These are phyloP conservation scores for Trichoderma asperellum DNA, from an alignment of 2,329 filamentous ascomycete genomes.

Conservation along the genomic window DNA sequence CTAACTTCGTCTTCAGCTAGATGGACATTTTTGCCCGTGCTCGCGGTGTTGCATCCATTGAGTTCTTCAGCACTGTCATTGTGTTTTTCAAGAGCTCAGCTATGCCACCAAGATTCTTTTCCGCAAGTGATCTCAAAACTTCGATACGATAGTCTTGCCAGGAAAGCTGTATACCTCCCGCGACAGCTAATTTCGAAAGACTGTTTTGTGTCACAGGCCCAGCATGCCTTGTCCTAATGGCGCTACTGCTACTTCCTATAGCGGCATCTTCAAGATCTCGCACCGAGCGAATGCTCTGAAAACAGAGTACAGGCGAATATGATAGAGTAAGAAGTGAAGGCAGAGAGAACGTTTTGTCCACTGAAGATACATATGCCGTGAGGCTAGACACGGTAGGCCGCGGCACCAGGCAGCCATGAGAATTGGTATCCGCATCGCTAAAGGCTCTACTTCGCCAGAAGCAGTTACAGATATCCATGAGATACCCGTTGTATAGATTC, in stretches of 20 bases:
- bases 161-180: slow-evolving; percentile 66
- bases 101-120: slow-evolving; percentile 66
- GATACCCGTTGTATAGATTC: slow-evolving; percentile 76
- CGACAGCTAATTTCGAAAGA: slow-evolving; percentile 63
- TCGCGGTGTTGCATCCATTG: slow-evolving; percentile 41
- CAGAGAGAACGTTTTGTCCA: slow-evolving; percentile 54
- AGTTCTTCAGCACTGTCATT: slow-evolving; percentile 72
- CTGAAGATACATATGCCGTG: slow-evolving; percentile 51
- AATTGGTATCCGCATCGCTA: slow-evolving; percentile 64
- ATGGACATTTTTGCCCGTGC: slow-evolving; percentile 31
- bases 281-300: slow-evolving; percentile 59
- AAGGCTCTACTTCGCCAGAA: slow-evolving; percentile 79
- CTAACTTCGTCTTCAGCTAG: not conserved
- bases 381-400: slow-evolving; percentile 50
- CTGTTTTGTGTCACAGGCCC: slow-evolving; percentile 73
- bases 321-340: slow-evolving; percentile 61
- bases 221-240: slow-evolving; percentile 57
- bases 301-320: slow-evolving; percentile 60
- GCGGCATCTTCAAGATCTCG: slow-evolving; percentile 62
- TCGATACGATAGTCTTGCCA: slow-evolving; percentile 77
- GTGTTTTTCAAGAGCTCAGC: slow-evolving; percentile 77
- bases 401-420: slow-evolving; percentile 58
- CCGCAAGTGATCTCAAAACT: slow-evolving; percentile 70
- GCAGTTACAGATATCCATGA: slow-evolving; percentile 87
- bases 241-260: slow-evolving; percentile 43